Evolutionary conservation across 108 stramenopile species (phyloP).

Genomic region (Nitzschia putrida): DNA sequence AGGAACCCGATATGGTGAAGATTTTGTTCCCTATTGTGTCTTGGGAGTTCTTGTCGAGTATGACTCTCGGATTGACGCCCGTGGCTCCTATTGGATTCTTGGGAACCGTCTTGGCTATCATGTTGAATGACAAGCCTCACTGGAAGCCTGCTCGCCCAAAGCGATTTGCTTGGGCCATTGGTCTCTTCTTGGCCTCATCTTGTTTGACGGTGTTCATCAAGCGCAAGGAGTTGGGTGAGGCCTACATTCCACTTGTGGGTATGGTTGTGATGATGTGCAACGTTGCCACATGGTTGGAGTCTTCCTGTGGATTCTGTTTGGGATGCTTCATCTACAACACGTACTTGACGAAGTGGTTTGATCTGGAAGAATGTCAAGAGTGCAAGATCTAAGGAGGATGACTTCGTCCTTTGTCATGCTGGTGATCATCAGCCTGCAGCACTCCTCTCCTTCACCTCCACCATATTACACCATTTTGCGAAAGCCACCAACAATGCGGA

Average conservation of each 20-base stretch:
- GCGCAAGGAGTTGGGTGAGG: slow-evolving; percentile 28
- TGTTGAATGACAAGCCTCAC: slow-evolving; percentile 35
- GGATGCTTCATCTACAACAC: slow-evolving; percentile 63
- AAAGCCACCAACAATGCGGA: too few species aligned
- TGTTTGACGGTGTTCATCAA: slow-evolving; percentile 33
- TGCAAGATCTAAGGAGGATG: slow-evolving; percentile 47
- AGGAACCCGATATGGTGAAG: slow-evolving; percentile 21
- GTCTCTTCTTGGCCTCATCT: slow-evolving; percentile 33
- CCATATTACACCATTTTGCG: too few species aligned
- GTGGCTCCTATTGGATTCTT: slow-evolving; percentile 51
- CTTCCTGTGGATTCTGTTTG: slow-evolving; percentile 49
- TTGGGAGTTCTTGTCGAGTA: slow-evolving; percentile 41
- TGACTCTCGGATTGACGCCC: slow-evolving; percentile 52
- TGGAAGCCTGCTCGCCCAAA: slow-evolving; percentile 64
- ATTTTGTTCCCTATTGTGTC: slow-evolving; percentile 41
- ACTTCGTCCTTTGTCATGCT: too few species aligned
- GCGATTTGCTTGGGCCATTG: slow-evolving; percentile 61
- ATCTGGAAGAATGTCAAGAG: slow-evolving; percentile 49
- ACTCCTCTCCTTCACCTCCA: too few species aligned
- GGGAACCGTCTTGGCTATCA: slow-evolving; percentile 33
- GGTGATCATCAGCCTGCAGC: too few species aligned
- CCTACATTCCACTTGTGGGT: slow-evolving; percentile 21
- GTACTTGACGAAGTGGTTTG: slow-evolving; percentile 27
- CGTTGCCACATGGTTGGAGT: slow-evolving; percentile 54
- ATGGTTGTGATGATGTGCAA: slow-evolving; percentile 41